Percentiles rank a stretch among this genome's conserved stretches.
Conservation (phyloP, 768 basidiomycete genomes). For the Leucocoprinus birnbaumii region DNA sequence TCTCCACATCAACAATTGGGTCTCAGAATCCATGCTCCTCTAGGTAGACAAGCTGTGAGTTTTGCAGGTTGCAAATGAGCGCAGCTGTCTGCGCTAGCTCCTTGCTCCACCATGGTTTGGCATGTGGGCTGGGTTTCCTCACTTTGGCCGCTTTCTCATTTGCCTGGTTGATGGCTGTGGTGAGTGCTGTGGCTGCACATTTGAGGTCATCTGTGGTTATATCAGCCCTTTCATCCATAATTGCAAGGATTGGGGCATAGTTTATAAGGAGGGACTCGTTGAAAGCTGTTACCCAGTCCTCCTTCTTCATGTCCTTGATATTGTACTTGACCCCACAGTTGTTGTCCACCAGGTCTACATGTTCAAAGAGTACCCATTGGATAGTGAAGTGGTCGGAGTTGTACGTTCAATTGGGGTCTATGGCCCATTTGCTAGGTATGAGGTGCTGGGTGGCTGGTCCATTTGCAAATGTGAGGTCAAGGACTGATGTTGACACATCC, state of each 20-base stretch:
- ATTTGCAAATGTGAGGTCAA: constrained; percentile 21
- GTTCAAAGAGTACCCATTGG: constrained; percentile 15
- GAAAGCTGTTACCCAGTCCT: constrained; percentile 15
- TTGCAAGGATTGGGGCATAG: no score
- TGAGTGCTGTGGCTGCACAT: no score
- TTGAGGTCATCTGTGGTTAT: not conserved
- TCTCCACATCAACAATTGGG: no score
- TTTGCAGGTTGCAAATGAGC: no score
- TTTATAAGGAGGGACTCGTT: no score
- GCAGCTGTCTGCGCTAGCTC: constrained; percentile 11
- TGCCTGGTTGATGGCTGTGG: not conserved
- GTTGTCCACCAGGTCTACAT: constrained; percentile 16
- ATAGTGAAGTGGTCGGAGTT: constrained; percentile 20
- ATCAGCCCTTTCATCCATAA: no score
- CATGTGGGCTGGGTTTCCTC: constrained; percentile 2
- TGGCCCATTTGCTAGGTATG: constrained; percentile 18
- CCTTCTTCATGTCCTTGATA: constrained; percentile 16
- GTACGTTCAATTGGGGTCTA: constrained; percentile 13
- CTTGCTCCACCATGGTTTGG: constrained; percentile 21
- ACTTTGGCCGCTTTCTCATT: constrained; percentile 2
- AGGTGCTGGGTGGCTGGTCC: constrained; percentile 4
- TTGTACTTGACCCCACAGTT: constrained; percentile 14
- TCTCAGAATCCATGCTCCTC: no score
- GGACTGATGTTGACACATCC: constrained; percentile 12
- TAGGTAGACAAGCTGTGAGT: no score